phyloP scores from a whole-genome alignment of 805 yeast genomes.

The Saccharomyces jurei region DNA sequence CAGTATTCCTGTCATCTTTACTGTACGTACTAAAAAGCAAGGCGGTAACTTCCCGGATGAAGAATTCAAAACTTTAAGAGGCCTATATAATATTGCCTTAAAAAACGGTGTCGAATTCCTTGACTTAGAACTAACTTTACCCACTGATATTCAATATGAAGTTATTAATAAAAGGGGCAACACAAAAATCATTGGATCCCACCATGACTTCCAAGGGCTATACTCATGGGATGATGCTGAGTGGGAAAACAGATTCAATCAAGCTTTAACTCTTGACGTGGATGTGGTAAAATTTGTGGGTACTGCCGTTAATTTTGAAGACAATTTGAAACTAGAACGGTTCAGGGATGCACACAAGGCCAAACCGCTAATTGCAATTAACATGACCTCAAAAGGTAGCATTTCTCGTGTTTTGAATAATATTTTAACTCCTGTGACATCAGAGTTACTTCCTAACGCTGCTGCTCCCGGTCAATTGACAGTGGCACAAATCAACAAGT shows the following conservation, averaged over 20 bases:
- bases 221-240: constrained; percentile 59
- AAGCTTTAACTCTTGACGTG: constrained; percentile 55
- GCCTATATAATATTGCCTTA: constrained; percentile 53
- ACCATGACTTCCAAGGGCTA: constrained; percentile 62
- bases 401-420: constrained; percentile 71
- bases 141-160: constrained; percentile 45
- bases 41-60: constrained; percentile 76
- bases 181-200: constrained; percentile 74
- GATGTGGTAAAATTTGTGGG: constrained; percentile 84
- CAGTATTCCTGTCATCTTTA: constrained; percentile 70
- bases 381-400: constrained; percentile 70
- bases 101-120: constrained; percentile 73
- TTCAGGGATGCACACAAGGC: constrained; percentile 51
- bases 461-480: constrained; percentile 78
- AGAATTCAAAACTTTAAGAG: constrained; percentile 39
- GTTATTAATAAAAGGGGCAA: constrained; percentile 46
- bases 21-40: constrained; percentile 68
- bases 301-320: constrained; percentile 52
- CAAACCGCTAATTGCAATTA: constrained; percentile 71
- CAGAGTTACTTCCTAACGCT: constrained; percentile 52
- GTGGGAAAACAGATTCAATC: constrained; percentile 67
- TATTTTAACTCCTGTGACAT: constrained; percentile 78
- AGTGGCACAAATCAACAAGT: constrained; percentile 52
- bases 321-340: constrained; percentile 61
- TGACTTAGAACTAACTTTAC: constrained; percentile 69